Conservation (phyloP, 495 filamentous ascomycete genomes). For the Astrothelium subdiscretum region DNA sequence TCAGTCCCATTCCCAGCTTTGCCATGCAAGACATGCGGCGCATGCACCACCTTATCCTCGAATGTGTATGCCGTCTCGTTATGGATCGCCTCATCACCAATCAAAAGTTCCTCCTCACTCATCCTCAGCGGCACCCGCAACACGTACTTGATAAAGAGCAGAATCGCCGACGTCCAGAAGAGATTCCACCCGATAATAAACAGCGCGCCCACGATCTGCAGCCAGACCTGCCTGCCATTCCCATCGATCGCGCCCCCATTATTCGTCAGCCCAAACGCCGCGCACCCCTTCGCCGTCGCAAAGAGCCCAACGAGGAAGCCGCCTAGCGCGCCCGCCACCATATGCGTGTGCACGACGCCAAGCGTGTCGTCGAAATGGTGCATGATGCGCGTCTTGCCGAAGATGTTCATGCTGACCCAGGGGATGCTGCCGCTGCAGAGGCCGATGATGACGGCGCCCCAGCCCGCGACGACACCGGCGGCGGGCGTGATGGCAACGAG, state of each 20-base stretch:
- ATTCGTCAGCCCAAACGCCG: conserved; percentile 38
- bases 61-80: conserved; percentile 39
- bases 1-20: neutral
- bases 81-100: conserved; percentile 43
- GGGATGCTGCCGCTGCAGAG: conserved; percentile 39
- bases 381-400: conserved; percentile 35
- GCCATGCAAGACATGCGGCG: neutral
- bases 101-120: conserved; percentile 34
- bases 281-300: conserved; percentile 38
- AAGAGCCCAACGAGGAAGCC: conserved; percentile 44
- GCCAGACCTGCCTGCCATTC: conserved; percentile 42
- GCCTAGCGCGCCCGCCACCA: conserved; percentile 39
- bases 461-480: conserved; percentile 44
- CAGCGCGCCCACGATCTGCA: conserved; percentile 42
- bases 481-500: conserved; percentile 46
- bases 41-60: conserved; percentile 8
- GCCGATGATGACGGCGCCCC: conserved; percentile 44
- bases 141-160: conserved; percentile 45
- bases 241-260: conserved; percentile 42
- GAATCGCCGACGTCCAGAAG: conserved; percentile 42
- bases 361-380: conserved; percentile 41
- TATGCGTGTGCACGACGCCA: conserved; percentile 44
- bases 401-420: conserved; percentile 44
- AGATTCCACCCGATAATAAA: conserved; percentile 47
- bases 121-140: conserved; percentile 39